Base-by-base conservation (phyloP, 176 grass and related monocot genomes). In the Canna indica region DNA sequence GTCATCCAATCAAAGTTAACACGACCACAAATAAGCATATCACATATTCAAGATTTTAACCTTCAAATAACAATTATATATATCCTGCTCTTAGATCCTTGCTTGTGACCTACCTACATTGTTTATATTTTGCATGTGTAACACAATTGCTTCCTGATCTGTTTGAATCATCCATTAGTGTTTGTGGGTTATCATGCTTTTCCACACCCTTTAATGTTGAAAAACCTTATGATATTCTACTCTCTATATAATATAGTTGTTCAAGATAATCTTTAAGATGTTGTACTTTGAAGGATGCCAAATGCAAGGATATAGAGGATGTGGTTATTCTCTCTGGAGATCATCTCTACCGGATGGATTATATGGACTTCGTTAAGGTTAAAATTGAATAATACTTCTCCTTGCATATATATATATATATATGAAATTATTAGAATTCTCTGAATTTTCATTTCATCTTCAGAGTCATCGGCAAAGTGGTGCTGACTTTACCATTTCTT, bases 301-400 rank as follows among this genome's bases (percentile, higher is more conserved):
- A 88, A 25, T 71, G 87, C 33, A 95, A 81, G 80, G 41, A 75
- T 44, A 90, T 95, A 76, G 84, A 95, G 35, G 84, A 95, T 74
- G 77, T 87, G 68, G 60, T 95, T 22, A 90, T 95, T 80, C 64
- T 95, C 47, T 90, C 90, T 29, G 90, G 90, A 18, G 90, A 95
- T 61, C 90, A 95, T 78, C 81, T 95, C 13, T 95, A 95, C 57
- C 83, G 90, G 28, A 95, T 95, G 90, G 79, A 95, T 78, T 90
- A 90, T 60, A 95, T 95, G 90, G 79, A 95, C 70, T 88, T 95
- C 63, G 73, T 90, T 63, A 86, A 95, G 90, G 90, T 90, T n/a
- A 22, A 45, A 75, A 56, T 84, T 50, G 58, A 44, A 15, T 9
- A 67, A 77, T 26, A 47, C 24, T 38, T 52, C 6, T 79, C 47